Conservation (phyloP, 2,329 filamentous ascomycete genomes). For the Pseudocercospora vitis region DNA sequence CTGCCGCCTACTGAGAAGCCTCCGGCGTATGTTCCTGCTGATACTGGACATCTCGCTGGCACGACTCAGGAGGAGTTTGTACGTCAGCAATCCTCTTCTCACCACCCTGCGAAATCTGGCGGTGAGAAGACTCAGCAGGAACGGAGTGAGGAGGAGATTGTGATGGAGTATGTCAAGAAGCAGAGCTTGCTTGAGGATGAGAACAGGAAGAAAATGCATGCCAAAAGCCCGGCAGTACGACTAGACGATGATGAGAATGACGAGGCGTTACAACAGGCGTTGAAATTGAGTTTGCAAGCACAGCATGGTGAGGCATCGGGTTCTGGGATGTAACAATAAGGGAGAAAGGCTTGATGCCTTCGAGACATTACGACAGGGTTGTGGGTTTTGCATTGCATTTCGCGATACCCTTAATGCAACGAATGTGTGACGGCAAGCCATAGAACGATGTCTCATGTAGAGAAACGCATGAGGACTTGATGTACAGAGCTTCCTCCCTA, state of each 20-base stretch:
- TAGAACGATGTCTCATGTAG: too few species aligned
- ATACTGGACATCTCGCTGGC: slow-evolving; percentile 32
- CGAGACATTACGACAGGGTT: background rate
- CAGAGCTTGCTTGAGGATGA: slow-evolving; percentile 72
- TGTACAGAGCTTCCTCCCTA: too few species aligned
- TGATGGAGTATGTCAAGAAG: slow-evolving; percentile 74
- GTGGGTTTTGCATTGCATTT: background rate
- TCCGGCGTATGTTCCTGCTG: slow-evolving; percentile 22
- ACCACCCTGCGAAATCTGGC: slow-evolving; percentile 8
- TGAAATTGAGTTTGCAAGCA: slow-evolving; percentile 56
- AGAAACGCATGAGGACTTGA: too few species aligned
- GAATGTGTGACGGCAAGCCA: background rate
- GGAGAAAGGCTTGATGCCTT: too few species aligned
- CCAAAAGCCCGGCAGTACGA: too few species aligned
- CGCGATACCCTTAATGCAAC: background rate
- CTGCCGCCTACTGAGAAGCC: slow-evolving; percentile 19
- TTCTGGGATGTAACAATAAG: too few species aligned
- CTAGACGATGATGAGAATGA: slow-evolving; percentile 32
- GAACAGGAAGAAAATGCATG: slow-evolving; percentile 42
- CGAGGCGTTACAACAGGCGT: slow-evolving; percentile 57
- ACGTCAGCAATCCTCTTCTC: slow-evolving; percentile 7
- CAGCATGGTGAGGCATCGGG: slow-evolving; percentile 23
- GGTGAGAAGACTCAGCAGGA: slow-evolving; percentile 36
- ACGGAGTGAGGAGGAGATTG: slow-evolving; percentile 67
- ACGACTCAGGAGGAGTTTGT: slow-evolving; percentile 32